Evolutionary conservation across 106 monocot genomes (phyloP).

Genomic region (Narthecium ossifragum): DNA sequence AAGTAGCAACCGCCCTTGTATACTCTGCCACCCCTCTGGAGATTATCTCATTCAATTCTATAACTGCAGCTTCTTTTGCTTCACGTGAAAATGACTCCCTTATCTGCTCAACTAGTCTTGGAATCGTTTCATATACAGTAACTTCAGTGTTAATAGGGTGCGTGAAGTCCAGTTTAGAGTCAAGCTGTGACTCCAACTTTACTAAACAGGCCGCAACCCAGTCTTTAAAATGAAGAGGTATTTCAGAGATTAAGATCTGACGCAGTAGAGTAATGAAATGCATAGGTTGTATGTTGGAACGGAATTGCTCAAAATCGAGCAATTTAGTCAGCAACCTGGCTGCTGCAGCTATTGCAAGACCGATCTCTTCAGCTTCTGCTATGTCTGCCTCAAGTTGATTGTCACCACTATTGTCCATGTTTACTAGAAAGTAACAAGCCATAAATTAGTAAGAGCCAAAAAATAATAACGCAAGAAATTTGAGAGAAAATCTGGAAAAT

Average conservation of each 20-base stretch:
- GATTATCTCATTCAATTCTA: constrained; percentile 45
- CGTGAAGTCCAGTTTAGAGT: neutral
- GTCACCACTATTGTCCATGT: constrained; percentile 20
- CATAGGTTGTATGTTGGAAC: constrained; percentile 7
- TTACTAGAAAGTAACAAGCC: no score
- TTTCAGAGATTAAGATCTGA: constrained; percentile 42
- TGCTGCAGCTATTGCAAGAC: constrained; percentile 47
- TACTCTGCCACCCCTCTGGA: constrained; percentile 48
- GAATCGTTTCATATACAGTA: constrained; percentile 60
- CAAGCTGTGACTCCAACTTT: constrained; percentile 41
- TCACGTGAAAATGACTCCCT: constrained; percentile 27
- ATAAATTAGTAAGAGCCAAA: no score
- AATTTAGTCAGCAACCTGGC: constrained; percentile 62
- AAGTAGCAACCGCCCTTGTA: constrained; percentile 41
- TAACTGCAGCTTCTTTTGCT: constrained; percentile 33
- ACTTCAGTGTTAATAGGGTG: constrained; percentile 48
- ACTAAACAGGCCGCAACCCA: constrained; percentile 77
- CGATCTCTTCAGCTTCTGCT: constrained; percentile 38
- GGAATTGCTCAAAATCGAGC: constrained; percentile 36
- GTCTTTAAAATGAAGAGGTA: constrained; percentile 48
- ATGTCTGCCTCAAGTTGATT: constrained; percentile 21
- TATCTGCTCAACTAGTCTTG: constrained; percentile 65
- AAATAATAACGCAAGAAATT: no score
- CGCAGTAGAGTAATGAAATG: constrained; percentile 20
- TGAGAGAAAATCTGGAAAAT: no score